These are phyloP conservation scores for Aspergillus latus DNA, from an alignment of 2,329 filamentous ascomycete genomes.

Conservation along the genomic window DNA sequence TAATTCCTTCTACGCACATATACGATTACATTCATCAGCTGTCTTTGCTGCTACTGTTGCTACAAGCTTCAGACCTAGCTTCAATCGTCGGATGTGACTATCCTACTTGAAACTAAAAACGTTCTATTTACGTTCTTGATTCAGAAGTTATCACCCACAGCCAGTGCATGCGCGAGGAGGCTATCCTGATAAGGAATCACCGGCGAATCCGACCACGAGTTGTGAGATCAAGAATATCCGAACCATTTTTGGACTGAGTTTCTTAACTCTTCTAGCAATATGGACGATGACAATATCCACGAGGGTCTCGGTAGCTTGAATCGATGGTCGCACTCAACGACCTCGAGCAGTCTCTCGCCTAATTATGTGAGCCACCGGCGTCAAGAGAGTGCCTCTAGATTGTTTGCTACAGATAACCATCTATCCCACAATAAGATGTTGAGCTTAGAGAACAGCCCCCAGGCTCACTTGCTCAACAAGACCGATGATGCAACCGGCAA, in stretches of 20 bases:
- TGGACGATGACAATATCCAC: constrained; percentile 31
- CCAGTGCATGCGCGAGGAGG: background rate
- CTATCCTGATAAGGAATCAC: background rate
- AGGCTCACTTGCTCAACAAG: constrained; percentile 6
- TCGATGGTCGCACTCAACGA: constrained; percentile 60
- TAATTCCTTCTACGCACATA: background rate
- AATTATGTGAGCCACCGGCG: constrained; percentile 25
- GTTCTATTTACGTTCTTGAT: background rate
- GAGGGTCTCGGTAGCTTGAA: constrained; percentile 54
- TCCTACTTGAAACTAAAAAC: background rate
- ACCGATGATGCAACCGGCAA: constrained; percentile 9
- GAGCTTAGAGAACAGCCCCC: constrained; percentile 17
- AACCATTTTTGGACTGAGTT: background rate
- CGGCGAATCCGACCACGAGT: background rate
- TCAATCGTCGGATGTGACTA: background rate
- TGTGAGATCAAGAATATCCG: constrained; percentile 10
- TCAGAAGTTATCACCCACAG: background rate
- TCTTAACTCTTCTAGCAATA: constrained; percentile 14
- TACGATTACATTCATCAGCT: background rate
- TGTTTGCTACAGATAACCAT: constrained; percentile 25
- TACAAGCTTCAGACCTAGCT: background rate
- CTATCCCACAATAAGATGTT: constrained; percentile 16
- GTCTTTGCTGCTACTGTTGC: background rate
- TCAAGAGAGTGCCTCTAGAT: constrained; percentile 23
- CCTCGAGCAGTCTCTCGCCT: constrained; percentile 45